These are phyloP conservation scores for Boechera retrofracta DNA, from an alignment of 345 rosid species.

Conservation along the genomic window DNA sequence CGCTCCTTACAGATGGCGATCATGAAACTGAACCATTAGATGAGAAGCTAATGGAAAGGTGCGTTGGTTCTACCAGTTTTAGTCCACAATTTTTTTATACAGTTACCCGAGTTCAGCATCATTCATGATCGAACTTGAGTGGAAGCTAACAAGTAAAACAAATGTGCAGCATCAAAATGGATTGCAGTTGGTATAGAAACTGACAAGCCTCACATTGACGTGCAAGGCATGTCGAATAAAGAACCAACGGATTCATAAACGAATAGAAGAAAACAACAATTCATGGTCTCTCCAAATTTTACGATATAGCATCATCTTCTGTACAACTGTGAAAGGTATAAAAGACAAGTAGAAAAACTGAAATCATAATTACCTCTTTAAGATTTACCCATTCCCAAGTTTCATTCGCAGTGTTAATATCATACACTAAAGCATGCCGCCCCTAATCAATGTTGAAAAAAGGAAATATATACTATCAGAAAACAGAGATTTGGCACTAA, in stretches of 20 bases:
- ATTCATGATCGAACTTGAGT: slow-evolving; percentile 6
- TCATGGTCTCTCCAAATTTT: neutral
- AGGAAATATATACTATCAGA: slow-evolving; percentile 27
- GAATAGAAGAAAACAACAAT: slow-evolving; percentile 19
- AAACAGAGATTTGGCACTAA: slow-evolving; percentile 23
- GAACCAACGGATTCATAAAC: neutral
- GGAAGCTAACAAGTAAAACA: neutral
- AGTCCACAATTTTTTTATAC: neutral
- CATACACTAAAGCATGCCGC: slow-evolving; percentile 91
- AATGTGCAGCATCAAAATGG: neutral
- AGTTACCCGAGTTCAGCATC: slow-evolving; percentile 15
- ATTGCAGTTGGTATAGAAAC: neutral
- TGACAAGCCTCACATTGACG: neutral
- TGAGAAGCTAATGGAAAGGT: neutral
- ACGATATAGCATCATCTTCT: slow-evolving; percentile 19
- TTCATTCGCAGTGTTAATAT: slow-evolving; percentile 71
- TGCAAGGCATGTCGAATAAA: slow-evolving; percentile 7
- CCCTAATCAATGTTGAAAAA: slow-evolving; percentile 60
- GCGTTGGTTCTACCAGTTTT: neutral
- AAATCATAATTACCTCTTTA: slow-evolving; percentile 72
- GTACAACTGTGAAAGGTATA: slow-evolving; percentile 16
- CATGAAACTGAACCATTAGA: slow-evolving; percentile 7
- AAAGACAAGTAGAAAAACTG: neutral
- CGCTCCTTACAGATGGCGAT: slow-evolving; percentile 1
- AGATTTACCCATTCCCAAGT: slow-evolving; percentile 99